Conservation (phyloP, 306 rosid genomes). For the Hippophae rhamnoides region DNA sequence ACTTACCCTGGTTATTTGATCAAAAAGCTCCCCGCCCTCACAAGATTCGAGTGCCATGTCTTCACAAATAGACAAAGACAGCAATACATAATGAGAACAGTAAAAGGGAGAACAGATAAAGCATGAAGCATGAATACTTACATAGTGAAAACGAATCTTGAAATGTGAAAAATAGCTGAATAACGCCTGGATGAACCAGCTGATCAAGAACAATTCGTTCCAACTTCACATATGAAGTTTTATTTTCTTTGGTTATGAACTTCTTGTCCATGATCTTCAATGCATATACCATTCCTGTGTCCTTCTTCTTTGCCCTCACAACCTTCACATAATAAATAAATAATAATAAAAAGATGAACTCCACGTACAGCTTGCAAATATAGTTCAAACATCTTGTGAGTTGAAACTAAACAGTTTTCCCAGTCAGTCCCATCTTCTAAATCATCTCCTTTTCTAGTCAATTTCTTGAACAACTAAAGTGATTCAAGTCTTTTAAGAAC, state of each 20-base stretch:
- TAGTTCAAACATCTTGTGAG: too few species aligned
- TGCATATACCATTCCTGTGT: slow-evolving; percentile 78
- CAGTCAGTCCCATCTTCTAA: too few species aligned
- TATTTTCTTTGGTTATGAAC: slow-evolving; percentile 91
- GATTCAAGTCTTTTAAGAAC: too few species aligned
- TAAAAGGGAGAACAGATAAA: slow-evolving; percentile 16
- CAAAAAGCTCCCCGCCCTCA: slow-evolving; percentile 99
- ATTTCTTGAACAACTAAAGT: too few species aligned
- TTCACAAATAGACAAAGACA: slow-evolving; percentile 27
- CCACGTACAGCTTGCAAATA: neutral
- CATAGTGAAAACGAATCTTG: slow-evolving; percentile 94
- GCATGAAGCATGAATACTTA: slow-evolving; percentile 37
- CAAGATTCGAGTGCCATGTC: slow-evolving; percentile 99
- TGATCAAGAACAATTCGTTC: slow-evolving; percentile 98
- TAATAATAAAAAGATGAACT: slow-evolving; percentile 3
- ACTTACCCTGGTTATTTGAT: slow-evolving; percentile 97
- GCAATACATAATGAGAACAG: slow-evolving; percentile 22
- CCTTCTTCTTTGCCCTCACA: slow-evolving; percentile 98
- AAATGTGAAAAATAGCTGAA: slow-evolving; percentile 88
- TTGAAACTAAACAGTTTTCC: too few species aligned
- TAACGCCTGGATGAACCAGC: slow-evolving; percentile 92
- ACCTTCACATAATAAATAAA: slow-evolving; percentile 39
- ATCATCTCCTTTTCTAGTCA: too few species aligned
- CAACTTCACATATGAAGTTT: slow-evolving; percentile 96
- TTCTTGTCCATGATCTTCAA: slow-evolving; percentile 99